phyloP scores from a whole-genome alignment of 805 yeast genomes.

The Kuraishia hungarica region DNA sequence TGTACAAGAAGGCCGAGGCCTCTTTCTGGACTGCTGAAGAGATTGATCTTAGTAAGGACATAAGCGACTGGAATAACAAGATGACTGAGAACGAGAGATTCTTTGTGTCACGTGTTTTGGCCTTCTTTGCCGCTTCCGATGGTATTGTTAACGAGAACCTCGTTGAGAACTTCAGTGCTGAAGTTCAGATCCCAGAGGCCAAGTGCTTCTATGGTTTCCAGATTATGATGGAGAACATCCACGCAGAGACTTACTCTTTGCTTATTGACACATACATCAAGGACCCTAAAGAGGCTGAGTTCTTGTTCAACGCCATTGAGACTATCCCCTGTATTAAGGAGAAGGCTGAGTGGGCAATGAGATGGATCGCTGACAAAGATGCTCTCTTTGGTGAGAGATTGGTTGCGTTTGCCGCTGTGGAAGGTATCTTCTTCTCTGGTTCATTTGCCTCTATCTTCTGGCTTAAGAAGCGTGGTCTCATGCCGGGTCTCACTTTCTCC shows the following conservation, averaged over 20 bases:
- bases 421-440: slow-evolving; percentile 97
- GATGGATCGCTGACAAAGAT: slow-evolving; percentile 88
- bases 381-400: slow-evolving; percentile 93
- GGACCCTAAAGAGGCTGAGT: slow-evolving; percentile 90
- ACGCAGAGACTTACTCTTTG: slow-evolving; percentile 93
- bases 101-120: slow-evolving; percentile 87
- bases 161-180: slow-evolving; percentile 95
- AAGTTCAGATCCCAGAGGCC: slow-evolving; percentile 96
- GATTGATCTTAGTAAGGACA: slow-evolving; percentile 89
- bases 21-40: slow-evolving; percentile 99
- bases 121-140: slow-evolving; percentile 97
- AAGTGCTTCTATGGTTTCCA: slow-evolving; percentile 99
- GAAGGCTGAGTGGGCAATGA: slow-evolving; percentile 98
- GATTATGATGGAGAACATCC: slow-evolving; percentile 99
- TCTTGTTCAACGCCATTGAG: slow-evolving; percentile 90
- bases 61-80: slow-evolving; percentile 84
- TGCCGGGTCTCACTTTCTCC: slow-evolving; percentile 98
- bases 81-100: slow-evolving; percentile 87
- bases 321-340: slow-evolving; percentile 93
- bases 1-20: slow-evolving; percentile 98
- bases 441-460: slow-evolving; percentile 98
- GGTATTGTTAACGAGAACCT: slow-evolving; percentile 97
- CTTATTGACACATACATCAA: slow-evolving; percentile 92
- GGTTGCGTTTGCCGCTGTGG: slow-evolving; percentile 98
- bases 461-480: slow-evolving; percentile 97